Evolutionary conservation across 2,329 filamentous ascomycete genomes (phyloP).

Genomic region (Colletotrichum neosansevieriae): DNA sequence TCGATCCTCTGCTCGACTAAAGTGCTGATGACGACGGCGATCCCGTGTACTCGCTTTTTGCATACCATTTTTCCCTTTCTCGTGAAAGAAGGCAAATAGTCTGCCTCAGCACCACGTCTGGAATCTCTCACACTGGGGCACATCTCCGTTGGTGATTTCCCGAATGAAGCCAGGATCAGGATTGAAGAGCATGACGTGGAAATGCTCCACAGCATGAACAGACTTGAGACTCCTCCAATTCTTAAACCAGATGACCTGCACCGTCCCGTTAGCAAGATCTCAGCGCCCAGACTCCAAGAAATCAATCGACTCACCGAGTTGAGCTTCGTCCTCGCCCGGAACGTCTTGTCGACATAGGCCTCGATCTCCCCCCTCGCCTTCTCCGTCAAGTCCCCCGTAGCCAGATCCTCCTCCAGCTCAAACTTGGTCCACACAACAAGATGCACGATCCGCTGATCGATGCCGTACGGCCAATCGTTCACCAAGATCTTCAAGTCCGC

Average conservation of each 20-base stretch:
- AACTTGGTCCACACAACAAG: constrained; percentile 96
- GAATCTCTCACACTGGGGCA: constrained; percentile 69
- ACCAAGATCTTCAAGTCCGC: constrained; percentile 79
- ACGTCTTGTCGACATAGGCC: constrained; percentile 75
- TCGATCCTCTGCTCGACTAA: not conserved
- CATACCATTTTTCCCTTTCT: not conserved
- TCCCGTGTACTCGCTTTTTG: constrained; percentile 1
- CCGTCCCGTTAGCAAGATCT: not conserved
- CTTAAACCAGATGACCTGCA: constrained; percentile 77
- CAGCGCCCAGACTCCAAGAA: not conserved
- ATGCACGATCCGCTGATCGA: constrained; percentile 83
- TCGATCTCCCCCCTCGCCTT: constrained; percentile 75
- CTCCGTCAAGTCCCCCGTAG: constrained; percentile 75
- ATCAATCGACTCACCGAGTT: constrained; percentile 43
- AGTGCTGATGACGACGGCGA: not conserved
- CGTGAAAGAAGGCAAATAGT: not conserved
- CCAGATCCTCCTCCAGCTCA: constrained; percentile 74
- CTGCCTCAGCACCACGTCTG: constrained; percentile 2
- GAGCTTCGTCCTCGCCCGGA: constrained; percentile 69
- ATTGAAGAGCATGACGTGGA: constrained; percentile 91
- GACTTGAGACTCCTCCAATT: constrained; percentile 91
- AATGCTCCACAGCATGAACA: constrained; percentile 89
- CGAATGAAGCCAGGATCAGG: constrained; percentile 77
- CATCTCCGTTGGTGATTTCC: constrained; percentile 79
- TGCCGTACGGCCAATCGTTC: constrained; percentile 96